Percentiles rank a stretch among this genome's conserved stretches.
Conservation (phyloP, 495 filamentous ascomycete genomes). For the Aspergillus carlsbadensis region DNA sequence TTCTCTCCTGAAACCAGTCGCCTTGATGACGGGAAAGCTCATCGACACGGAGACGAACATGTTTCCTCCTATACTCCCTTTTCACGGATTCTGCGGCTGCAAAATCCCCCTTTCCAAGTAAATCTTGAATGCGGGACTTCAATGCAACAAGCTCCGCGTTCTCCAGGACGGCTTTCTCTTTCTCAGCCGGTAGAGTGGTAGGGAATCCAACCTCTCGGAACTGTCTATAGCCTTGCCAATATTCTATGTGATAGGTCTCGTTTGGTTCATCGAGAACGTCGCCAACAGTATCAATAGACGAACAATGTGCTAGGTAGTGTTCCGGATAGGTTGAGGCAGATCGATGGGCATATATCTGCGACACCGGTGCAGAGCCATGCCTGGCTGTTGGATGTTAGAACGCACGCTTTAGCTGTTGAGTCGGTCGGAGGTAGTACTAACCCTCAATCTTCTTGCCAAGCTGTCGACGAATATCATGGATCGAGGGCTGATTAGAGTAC, state of each 20-base stretch:
- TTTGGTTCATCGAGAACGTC: slow-evolving; percentile 20
- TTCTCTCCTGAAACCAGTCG: no score
- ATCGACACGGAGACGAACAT: no score
- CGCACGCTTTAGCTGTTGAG: slow-evolving; percentile 6
- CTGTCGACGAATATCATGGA: not conserved
- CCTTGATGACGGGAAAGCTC: no score
- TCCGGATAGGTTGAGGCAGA: slow-evolving; percentile 16
- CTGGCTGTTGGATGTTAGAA: slow-evolving; percentile 19
- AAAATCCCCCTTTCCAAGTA: no score
- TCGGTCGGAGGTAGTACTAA: slow-evolving; percentile 15
- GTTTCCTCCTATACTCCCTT: no score
- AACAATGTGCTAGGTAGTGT: slow-evolving; percentile 22
- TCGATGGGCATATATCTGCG: slow-evolving; percentile 21
- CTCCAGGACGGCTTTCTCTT: slow-evolving; percentile 20
- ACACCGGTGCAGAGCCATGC: slow-evolving; percentile 22
- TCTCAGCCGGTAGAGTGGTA: slow-evolving; percentile 17
- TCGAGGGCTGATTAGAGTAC: no score
- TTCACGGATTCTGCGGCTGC: no score
- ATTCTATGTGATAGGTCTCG: slow-evolving; percentile 21
- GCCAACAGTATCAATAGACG: slow-evolving; percentile 20
- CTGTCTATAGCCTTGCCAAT: slow-evolving; percentile 22
- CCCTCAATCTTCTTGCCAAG: slow-evolving; percentile 19
- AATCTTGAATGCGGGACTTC: no score
- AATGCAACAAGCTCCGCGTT: no score
- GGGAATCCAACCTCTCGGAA: slow-evolving; percentile 20